phyloP scores from a whole-genome alignment of 1,284 basidiomycete genomes.

The Ceratobasidium theobromae region DNA sequence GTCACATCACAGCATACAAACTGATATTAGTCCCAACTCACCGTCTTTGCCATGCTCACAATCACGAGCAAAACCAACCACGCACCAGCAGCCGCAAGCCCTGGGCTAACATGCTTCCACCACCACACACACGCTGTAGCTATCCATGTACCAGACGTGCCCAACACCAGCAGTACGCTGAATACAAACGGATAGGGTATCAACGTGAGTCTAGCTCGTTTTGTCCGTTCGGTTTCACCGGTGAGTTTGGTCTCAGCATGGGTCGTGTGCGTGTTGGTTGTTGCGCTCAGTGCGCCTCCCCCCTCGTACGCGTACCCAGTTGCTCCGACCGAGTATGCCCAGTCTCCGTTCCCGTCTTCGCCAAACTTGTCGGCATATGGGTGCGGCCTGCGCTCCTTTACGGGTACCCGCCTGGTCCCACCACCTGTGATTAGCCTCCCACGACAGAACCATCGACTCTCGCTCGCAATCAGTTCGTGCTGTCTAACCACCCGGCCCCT shows the following conservation, averaged over 20 bases:
- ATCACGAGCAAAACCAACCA: conserved; percentile 79
- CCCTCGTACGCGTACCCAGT: not conserved
- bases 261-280: not conserved
- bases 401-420: conserved; percentile 16
- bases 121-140: conserved; percentile 84
- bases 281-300: not conserved
- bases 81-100: conserved; percentile 70
- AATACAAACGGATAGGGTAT: conserved; percentile 28
- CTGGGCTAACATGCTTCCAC: conserved; percentile 75
- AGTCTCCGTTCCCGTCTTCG: not conserved
- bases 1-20: not conserved
- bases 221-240: not conserved
- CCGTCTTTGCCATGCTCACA: conserved; percentile 73
- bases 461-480: conserved; percentile 16
- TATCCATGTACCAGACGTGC: conserved; percentile 76
- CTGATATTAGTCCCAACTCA: conserved; percentile 45
- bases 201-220: not conserved
- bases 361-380: conserved; percentile 15
- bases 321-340: conserved; percentile 11
- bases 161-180: conserved; percentile 58
- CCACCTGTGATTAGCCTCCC: conserved; percentile 11
- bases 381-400: conserved; percentile 5
- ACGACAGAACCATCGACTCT: conserved; percentile 24
- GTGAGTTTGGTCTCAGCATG: no score
- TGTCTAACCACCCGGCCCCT: conserved; percentile 14